Evolutionary conservation across 148 eudicot species (phyloP).

Genomic region (Rhododendron griersonianum): DNA sequence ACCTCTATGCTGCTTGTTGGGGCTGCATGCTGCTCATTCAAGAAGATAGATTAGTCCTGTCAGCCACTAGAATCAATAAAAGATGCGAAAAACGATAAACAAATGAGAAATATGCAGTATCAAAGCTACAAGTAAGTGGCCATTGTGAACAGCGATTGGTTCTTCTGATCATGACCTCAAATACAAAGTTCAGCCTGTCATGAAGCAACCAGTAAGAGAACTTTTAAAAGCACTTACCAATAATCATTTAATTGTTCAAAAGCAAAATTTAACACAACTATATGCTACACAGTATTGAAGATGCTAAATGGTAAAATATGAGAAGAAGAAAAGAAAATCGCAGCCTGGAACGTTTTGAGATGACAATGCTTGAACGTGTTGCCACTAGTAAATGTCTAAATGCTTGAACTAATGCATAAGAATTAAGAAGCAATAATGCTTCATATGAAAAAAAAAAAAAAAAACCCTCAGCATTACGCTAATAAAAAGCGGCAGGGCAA

Average conservation of each 20-base stretch:
- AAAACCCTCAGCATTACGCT: background rate
- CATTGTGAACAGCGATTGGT: background rate
- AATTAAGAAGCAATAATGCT: background rate
- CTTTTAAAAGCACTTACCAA: background rate
- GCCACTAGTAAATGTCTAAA: background rate
- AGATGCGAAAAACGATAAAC: conserved; percentile 23
- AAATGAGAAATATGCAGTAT: background rate
- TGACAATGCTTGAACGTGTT: background rate
- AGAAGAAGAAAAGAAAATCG: background rate
- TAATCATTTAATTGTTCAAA: background rate
- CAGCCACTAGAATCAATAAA: conserved; percentile 62
- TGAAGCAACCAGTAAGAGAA: background rate
- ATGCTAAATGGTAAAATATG: background rate
- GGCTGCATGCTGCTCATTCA: conserved; percentile 61
- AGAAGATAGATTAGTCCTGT: conserved; percentile 69
- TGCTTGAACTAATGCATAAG: background rate
- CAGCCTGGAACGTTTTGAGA: background rate
- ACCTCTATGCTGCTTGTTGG: conserved; percentile 55
- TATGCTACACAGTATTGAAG: background rate
- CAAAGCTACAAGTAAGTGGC: background rate
- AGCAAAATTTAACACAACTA: background rate
- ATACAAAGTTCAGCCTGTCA: background rate
- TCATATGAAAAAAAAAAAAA: background rate
- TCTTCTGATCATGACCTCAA: background rate
- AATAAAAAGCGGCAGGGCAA: background rate